Evolutionary conservation across 129 eudicot genomes (phyloP).

Genomic region (Helianthus annuus): HanXRQr2.0-SUNRISE NC_035438.2:13528961-13529460

Average conservation of each 20-base stretch:
- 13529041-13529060: constrained; percentile 67
- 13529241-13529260: not conserved
- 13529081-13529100: not conserved
- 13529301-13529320: constrained; percentile 45
- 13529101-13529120: not conserved
- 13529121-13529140: constrained; percentile 59
- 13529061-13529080: not conserved
- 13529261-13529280: not conserved
- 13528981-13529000: constrained; percentile 62
- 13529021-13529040: constrained; percentile 57
- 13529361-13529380: constrained; percentile 74
- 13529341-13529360: constrained; percentile 60
- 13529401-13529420: not conserved
- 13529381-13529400: not conserved
- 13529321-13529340: constrained; percentile 94
- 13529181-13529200: constrained; percentile 70
- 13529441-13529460: not conserved
- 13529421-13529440: not conserved
- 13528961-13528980: constrained; percentile 70
- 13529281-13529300: not conserved
- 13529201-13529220: constrained; percentile 73
- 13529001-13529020: constrained; percentile 76
- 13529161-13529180: constrained; percentile 67
- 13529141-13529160: constrained; percentile 59
- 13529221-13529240: constrained; percentile 55